Base-by-base conservation (phyloP, 495 filamentous ascomycete genomes). In the Aspergillus taichungensis region DNA sequence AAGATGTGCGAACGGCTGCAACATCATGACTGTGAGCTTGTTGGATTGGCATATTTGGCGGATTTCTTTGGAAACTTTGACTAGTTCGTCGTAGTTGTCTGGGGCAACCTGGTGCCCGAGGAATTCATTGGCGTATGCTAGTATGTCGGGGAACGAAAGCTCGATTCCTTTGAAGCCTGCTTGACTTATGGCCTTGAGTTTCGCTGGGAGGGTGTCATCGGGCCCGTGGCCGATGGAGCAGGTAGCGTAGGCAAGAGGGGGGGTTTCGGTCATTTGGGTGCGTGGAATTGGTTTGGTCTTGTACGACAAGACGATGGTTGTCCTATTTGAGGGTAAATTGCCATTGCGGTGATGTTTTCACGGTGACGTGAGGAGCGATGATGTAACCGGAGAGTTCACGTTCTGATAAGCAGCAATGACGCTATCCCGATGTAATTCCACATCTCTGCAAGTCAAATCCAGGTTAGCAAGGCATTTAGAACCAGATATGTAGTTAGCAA, bases 1-100 rank as follows among this genome's bases (percentile, higher is more conserved):
- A 52, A 89, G 88, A 45, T 88, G 84, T 6, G 79, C 62, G 53
- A 90, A 89, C 0, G 87, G 85, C 54, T 91, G 87, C 8, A 94
- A 60, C 67, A 88, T 84, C 54, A 90, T 68, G 35, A 91, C 77
- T 18, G 64, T 66, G 6, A 91, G 66, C 0, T 61, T 52, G 29
- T 76, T 65, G 13, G 68, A 57, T 12, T 75, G 57, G 46, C 76
- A 83, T 30, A 83, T 53, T 3, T 57, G 62, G 14, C 66, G 67
- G 34, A 87, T 73, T 34, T 77, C 68, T 6, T 51, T 40, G 0
- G 71, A 78, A 0, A 77, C 73, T 3, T 62, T 54, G 30, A 67
- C 63, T 0, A 90, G 66, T 1, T 68, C 53, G 10, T 69, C 60
- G 40, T 76, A 88, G 55, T 87, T 75, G 27, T 80, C 58, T 0